phyloP scores from a whole-genome alignment of 371 early-diverging fungal genomes.

The Fennellomyces sp. region DNA sequence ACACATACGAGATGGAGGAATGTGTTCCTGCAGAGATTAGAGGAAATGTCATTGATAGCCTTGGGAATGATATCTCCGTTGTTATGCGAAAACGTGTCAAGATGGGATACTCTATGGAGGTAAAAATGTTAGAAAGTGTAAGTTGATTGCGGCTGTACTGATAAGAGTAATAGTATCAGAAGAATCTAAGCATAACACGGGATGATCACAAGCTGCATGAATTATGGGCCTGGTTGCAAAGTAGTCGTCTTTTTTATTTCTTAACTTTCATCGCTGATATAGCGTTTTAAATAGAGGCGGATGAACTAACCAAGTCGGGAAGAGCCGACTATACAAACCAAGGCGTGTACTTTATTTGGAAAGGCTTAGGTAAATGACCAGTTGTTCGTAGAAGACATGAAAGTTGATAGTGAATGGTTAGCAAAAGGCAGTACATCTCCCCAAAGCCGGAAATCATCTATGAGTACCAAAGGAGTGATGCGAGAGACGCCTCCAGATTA shows the following conservation, averaged over 20 bases:
- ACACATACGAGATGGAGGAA: background rate
- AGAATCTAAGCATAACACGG: slow-evolving; percentile 38
- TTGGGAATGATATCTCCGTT: slow-evolving; percentile 75
- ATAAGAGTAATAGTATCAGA: slow-evolving; percentile 47
- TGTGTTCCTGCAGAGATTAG: background rate
- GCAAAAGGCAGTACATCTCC: background rate
- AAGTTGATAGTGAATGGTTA: no score
- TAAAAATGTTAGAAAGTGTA: no score
- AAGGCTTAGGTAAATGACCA: slow-evolving; percentile 23
- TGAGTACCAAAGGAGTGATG: background rate
- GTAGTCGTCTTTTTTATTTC: slow-evolving; percentile 25
- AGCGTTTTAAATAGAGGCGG: slow-evolving; percentile 40
- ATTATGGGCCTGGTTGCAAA: slow-evolving; percentile 79
- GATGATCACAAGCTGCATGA: slow-evolving; percentile 50
- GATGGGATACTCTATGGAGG: slow-evolving; percentile 79
- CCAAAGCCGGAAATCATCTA: background rate
- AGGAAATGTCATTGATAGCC: slow-evolving; percentile 13
- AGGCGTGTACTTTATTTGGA: slow-evolving; percentile 72
- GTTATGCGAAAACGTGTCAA: slow-evolving; percentile 74
- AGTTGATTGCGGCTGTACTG: no score
- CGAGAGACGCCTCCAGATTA: background rate
- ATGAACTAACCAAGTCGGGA: slow-evolving; percentile 49
- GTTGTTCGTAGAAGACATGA: no score
- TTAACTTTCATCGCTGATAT: no score
- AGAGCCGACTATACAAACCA: slow-evolving; percentile 71